Evolutionary conservation across 176 grass and related monocot genomes (phyloP).

Genomic region (Rhynchospora breviuscula): DNA sequence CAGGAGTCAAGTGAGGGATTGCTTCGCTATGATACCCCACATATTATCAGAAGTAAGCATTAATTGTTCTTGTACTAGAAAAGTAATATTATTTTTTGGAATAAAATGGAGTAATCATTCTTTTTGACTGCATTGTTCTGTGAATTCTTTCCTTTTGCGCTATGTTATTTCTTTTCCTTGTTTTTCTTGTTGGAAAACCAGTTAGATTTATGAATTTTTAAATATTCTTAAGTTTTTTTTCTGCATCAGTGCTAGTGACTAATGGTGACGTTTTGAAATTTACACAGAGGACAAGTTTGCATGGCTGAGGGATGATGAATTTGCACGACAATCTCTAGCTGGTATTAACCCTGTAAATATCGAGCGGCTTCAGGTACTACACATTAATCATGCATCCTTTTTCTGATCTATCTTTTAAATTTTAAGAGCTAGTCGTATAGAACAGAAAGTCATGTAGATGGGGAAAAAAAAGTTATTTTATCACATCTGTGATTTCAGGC

Average conservation of each 20-base stretch:
- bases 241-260: background rate
- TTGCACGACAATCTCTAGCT: slow-evolving; percentile 70
- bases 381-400: slow-evolving; percentile 15
- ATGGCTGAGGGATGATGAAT: slow-evolving; percentile 96
- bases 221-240: background rate
- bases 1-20: slow-evolving; percentile 70
- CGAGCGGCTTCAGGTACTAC: slow-evolving; percentile 68
- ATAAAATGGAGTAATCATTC: too few species aligned
- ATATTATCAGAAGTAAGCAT: slow-evolving; percentile 81
- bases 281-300: slow-evolving; percentile 93
- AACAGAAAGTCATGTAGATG: background rate
- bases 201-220: too few species aligned
- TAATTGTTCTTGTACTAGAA: too few species aligned
- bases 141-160: too few species aligned
- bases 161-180: too few species aligned
- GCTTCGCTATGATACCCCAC: slow-evolving; percentile 82
- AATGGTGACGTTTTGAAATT: background rate
- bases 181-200: too few species aligned
- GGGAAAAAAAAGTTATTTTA: background rate
- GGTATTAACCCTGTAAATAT: slow-evolving; percentile 95
- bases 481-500: slow-evolving; percentile 21
- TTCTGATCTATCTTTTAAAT: background rate
- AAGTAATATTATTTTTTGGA: too few species aligned
- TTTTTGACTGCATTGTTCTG: too few species aligned
- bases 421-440: background rate